Evolutionary conservation across 2,329 filamentous ascomycete species (phyloP).

Genomic region (Aspergillus amoenus): DNA sequence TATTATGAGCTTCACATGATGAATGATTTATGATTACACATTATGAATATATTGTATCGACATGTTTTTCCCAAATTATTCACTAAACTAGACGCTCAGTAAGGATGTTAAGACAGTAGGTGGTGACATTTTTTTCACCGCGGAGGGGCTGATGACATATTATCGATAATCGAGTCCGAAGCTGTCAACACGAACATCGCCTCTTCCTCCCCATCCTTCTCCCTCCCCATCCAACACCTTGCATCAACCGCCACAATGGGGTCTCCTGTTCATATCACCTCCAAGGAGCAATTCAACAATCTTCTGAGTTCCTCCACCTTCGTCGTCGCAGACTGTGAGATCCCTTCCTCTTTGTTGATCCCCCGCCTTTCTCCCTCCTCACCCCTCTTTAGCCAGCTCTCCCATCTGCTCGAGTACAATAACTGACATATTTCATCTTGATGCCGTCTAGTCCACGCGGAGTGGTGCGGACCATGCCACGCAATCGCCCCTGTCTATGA

Average conservation of each 20-base stretch:
- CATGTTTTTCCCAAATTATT: neutral
- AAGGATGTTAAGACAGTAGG: neutral
- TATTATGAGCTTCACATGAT: neutral
- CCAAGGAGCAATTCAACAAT: slow-evolving; percentile 64
- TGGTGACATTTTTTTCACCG: neutral
- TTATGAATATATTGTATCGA: neutral
- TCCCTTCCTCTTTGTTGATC: slow-evolving; percentile 10
- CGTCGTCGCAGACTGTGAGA: slow-evolving; percentile 85
- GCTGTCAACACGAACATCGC: slow-evolving; percentile 15
- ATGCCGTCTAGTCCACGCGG: slow-evolving; percentile 69
- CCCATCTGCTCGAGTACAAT: slow-evolving; percentile 20
- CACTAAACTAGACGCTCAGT: neutral
- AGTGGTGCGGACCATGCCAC: slow-evolving; percentile 83
- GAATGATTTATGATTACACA: neutral
- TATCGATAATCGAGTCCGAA: slow-evolving; percentile 6
- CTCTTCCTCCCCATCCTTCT: slow-evolving; percentile 14
- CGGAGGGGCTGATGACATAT: slow-evolving; percentile 33
- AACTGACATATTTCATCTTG: neutral
- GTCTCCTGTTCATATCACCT: slow-evolving; percentile 56
- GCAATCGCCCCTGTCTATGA: slow-evolving; percentile 82
- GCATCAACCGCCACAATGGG: slow-evolving; percentile 38
- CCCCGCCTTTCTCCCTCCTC: slow-evolving; percentile 9
- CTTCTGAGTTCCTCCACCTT: slow-evolving; percentile 72
- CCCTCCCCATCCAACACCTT: slow-evolving; percentile 10
- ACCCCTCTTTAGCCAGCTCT: slow-evolving; percentile 14